Conservation (phyloP, 805 yeast genomes). For the Kregervanrija pseudodelftensis region DNA sequence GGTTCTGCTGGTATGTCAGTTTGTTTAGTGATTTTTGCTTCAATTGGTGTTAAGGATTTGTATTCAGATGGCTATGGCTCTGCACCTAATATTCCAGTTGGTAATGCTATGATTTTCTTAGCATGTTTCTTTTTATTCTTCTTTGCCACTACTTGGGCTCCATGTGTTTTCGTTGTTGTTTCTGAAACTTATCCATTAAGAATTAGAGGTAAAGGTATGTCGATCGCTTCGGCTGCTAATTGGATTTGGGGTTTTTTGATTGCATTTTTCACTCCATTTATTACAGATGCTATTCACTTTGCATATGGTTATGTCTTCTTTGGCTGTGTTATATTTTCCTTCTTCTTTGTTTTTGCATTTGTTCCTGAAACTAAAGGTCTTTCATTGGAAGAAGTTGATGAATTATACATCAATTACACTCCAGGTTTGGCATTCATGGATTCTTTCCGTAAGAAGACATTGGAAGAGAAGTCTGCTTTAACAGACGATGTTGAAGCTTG, state of each 20-base stretch:
- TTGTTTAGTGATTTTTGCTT: constrained; percentile 53
- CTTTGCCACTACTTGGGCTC: constrained; percentile 76
- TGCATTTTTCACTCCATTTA: constrained; percentile 53
- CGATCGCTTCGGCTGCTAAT: constrained; percentile 57
- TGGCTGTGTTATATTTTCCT: constrained; percentile 46
- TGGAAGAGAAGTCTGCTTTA: neutral
- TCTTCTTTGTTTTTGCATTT: constrained; percentile 46
- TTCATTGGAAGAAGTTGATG: constrained; percentile 50
- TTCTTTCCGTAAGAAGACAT: constrained; percentile 19
- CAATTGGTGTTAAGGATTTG: constrained; percentile 48
- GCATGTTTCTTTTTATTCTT: constrained; percentile 58
- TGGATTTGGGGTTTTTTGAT: constrained; percentile 57
- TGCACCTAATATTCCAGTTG: constrained; percentile 42
- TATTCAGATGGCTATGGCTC: constrained; percentile 33
- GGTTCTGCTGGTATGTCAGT: constrained; percentile 50
- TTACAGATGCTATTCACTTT: constrained; percentile 45
- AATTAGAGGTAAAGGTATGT: constrained; percentile 57
- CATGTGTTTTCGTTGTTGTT: constrained; percentile 57
- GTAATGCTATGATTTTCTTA: constrained; percentile 55
- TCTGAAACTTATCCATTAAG: constrained; percentile 65
- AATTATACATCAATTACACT: constrained; percentile 33
- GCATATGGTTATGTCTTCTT: constrained; percentile 52
- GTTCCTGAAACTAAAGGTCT: constrained; percentile 53
- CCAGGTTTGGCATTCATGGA: constrained; percentile 25
- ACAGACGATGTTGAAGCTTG: too few species aligned